These are phyloP conservation scores for Fonsecaea multimorphosa DNA, from an alignment of 2,329 filamentous ascomycete species.

Conservation along the genomic window DNA sequence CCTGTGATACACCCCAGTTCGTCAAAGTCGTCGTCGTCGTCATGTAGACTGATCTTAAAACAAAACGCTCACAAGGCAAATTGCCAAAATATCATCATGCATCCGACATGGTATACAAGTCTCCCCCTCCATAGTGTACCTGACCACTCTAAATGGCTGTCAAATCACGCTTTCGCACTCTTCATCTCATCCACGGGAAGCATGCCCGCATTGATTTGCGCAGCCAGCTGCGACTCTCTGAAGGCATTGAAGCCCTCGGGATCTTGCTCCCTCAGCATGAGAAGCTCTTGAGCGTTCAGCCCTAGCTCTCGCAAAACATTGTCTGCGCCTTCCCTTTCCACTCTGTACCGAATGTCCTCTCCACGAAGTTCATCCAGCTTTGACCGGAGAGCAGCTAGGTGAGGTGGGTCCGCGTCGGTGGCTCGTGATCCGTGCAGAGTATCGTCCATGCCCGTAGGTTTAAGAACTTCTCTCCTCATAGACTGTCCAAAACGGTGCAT, in stretches of 20 bases:
- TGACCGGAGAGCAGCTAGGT: conserved; percentile 54
- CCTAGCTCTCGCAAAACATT: conserved; percentile 52
- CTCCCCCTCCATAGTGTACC: not conserved
- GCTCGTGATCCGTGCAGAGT: conserved; percentile 45
- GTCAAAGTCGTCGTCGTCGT: conserved; percentile 1
- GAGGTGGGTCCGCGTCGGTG: conserved; percentile 48
- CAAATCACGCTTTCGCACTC: not conserved
- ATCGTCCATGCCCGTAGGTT: conserved; percentile 52
- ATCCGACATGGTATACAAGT: conserved; percentile 2
- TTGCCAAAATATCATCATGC: not conserved
- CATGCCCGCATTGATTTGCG: conserved; percentile 43
- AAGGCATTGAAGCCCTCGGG: conserved; percentile 53
- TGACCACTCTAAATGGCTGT: not conserved
- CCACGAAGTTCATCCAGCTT: conserved; percentile 53
- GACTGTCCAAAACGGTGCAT: conserved; percentile 72
- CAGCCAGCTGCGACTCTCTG: conserved; percentile 54
- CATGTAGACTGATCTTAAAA: not conserved
- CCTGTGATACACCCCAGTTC: not conserved
- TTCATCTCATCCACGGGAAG: conserved; percentile 16
- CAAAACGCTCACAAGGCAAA: conserved; percentile 19
- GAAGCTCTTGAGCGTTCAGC: conserved; percentile 54
- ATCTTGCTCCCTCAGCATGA: conserved; percentile 51
- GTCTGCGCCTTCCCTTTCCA: conserved; percentile 49
- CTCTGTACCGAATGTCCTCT: conserved; percentile 49
- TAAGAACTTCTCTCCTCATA: conserved; percentile 68